A percentile compares a stretch with the other conserved stretches of the same genome.
These are phyloP conservation scores for Turnera subulata DNA, from an alignment of 345 rosid genomes.

Conservation along the genomic window DNA sequence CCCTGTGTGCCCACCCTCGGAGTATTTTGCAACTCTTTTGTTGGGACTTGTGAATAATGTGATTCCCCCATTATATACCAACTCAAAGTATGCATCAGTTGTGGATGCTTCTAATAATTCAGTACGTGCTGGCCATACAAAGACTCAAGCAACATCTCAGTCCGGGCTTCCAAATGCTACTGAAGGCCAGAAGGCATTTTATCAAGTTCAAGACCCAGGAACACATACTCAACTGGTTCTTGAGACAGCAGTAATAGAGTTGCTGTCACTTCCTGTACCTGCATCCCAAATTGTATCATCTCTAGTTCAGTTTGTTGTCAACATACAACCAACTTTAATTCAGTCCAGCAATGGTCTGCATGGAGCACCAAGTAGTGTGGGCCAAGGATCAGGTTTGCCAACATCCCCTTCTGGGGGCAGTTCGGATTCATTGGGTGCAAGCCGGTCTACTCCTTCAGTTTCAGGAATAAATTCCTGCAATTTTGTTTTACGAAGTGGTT, in stretches of 20 bases:
- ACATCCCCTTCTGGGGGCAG: slow-evolving; percentile 98
- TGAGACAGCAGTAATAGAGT: slow-evolving; percentile 91
- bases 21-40: slow-evolving; percentile 84
- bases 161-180: slow-evolving; percentile 62
- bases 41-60: slow-evolving; percentile 90
- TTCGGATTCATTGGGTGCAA: slow-evolving; percentile 82
- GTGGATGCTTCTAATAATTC: slow-evolving; percentile 54
- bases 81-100: slow-evolving; percentile 55
- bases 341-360: slow-evolving; percentile 87
- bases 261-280: slow-evolving; percentile 88
- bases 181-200: slow-evolving; percentile 84
- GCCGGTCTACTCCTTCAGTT: slow-evolving; percentile 72
- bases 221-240: slow-evolving; percentile 91
- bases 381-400: slow-evolving; percentile 76
- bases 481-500: slow-evolving; percentile 92
- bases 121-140: slow-evolving; percentile 58
- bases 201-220: slow-evolving; percentile 98
- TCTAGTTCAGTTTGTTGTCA: slow-evolving; percentile 81
- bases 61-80: slow-evolving; percentile 78
- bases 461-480: slow-evolving; percentile 79
- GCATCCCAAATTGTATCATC: slow-evolving; percentile 84
- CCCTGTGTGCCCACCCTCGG: slow-evolving; percentile 83
- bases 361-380: slow-evolving; percentile 62
- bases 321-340: slow-evolving; percentile 87
- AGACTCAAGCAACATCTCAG: slow-evolving; percentile 65